Evolutionary conservation across 2,329 filamentous ascomycete genomes (phyloP), one percentile per base, ranked within the genome.

Genomic region (Lecanicillium sp.): DNA sequence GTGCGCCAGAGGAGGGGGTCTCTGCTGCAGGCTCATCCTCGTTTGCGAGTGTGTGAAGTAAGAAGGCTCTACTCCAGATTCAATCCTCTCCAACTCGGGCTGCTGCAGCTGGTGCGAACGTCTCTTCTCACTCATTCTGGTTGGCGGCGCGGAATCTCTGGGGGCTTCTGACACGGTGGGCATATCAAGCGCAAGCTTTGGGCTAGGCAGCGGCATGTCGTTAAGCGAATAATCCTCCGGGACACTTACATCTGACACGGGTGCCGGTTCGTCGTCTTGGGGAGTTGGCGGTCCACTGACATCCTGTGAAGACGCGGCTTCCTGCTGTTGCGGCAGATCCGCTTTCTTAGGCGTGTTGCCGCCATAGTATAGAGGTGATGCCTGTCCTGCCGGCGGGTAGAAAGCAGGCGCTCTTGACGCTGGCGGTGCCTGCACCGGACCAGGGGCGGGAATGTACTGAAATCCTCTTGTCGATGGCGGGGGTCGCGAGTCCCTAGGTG

Each of bases 381-480:
- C 7, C 11, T 25, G 22, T 25, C 7, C 11, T 6, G 22, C 11
- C 11, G 22, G 22, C 11, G 22, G 22, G 11, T 25, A 25, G 11
- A 25, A 25, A 7, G 22, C 22, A 6, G 22, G 22, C 22, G 22
- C 22, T 11, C 22, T 25, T 25, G 22, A 25, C 22, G 22, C 22
- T 11, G 22, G 22, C 11, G 22, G 22, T 25, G 22, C 22, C 11
- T 25, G 22, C 6, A 25, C 22, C 11, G 22, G 22, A 11, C 22
- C 22, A 7, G 22, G 22, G 22, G 19, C 22, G 17, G 39, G 22
- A 17, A 57, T 54, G 7, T 49, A 49, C 18, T 36, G 49, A 43
- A 57, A 60, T 3, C 52, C 53, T 29, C 56, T 50, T 45, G 49
- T 57, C 2, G 56, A 57, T 2, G 53, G 49, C 2, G 56, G 57